phyloP scores from a whole-genome alignment of 2,329 filamentous ascomycete genomes.

The Aspergillus unguis region DNA sequence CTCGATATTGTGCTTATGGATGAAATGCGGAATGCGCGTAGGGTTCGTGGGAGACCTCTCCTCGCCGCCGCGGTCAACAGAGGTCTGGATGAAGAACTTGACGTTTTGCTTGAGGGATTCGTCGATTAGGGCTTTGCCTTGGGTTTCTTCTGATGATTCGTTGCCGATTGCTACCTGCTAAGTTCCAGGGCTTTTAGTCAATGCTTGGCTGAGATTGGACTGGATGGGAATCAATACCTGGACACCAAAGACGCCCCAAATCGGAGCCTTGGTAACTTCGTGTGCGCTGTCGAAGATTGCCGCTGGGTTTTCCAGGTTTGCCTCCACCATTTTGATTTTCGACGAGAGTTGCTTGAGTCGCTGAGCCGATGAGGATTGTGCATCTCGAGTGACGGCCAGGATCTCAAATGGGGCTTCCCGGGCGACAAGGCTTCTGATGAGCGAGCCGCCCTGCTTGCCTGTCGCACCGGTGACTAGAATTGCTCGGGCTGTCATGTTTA shows the following conservation, averaged over 20 bases:
- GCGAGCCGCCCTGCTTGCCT: slow-evolving; percentile 14
- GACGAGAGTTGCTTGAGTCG: slow-evolving; percentile 45
- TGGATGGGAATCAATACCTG: slow-evolving; percentile 42
- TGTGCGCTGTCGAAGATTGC: slow-evolving; percentile 50
- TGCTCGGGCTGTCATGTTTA: background rate
- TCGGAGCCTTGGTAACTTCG: slow-evolving; percentile 32
- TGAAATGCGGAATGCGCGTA: slow-evolving; percentile 61
- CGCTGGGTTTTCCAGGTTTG: slow-evolving; percentile 53
- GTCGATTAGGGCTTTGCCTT: slow-evolving; percentile 59
- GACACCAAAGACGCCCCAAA: slow-evolving; percentile 63
- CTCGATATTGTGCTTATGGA: slow-evolving; percentile 61
- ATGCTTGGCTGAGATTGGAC: background rate
- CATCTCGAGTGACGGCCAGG: slow-evolving; percentile 13
- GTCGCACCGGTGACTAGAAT: slow-evolving; percentile 15
- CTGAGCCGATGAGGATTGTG: slow-evolving; percentile 38
- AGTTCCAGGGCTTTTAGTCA: background rate
- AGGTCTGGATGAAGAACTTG: slow-evolving; percentile 61
- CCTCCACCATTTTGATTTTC: slow-evolving; percentile 55
- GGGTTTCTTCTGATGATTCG: slow-evolving; percentile 21
- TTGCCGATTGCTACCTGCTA: background rate
- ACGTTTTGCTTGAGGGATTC: slow-evolving; percentile 54
- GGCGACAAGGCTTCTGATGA: slow-evolving; percentile 9
- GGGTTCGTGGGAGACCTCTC: slow-evolving; percentile 47
- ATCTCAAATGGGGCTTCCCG: slow-evolving; percentile 11
- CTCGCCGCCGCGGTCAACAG: slow-evolving; percentile 62